Conservation (phyloP, 2,329 filamentous ascomycete species). For the Aspergillus versicolor region DNA sequence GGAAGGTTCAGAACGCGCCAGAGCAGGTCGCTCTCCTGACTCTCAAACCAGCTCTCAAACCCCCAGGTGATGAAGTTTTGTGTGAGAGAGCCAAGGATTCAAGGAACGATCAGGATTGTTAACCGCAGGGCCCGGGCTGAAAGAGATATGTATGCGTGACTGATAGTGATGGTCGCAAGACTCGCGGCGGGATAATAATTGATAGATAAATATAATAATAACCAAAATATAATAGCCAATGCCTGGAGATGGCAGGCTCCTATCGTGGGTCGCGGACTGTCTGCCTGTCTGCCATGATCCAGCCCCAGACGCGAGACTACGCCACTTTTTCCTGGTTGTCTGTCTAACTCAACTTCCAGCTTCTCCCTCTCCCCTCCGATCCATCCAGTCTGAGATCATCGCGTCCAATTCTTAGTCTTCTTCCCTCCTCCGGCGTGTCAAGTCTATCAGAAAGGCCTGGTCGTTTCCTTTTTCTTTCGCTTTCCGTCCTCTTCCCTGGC, state of each 20-base stretch:
- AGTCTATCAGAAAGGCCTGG: conserved; percentile 1
- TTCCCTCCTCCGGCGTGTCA: neutral
- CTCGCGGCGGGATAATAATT: neutral
- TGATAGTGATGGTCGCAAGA: too few relatives aligned
- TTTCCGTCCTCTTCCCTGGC: neutral
- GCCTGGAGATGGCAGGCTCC: conserved; percentile 1
- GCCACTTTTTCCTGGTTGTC: conserved; percentile 1
- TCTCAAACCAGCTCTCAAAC: neutral
- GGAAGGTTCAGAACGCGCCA: neutral
- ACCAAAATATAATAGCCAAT: neutral
- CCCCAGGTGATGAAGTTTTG: neutral
- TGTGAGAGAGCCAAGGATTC: neutral
- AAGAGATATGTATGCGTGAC: too few relatives aligned
- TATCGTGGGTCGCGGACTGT: conserved; percentile 2
- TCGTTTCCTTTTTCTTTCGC: conserved; percentile 1
- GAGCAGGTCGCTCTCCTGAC: neutral
- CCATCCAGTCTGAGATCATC: conserved; percentile 6
- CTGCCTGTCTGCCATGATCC: conserved; percentile 5
- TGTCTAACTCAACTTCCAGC: neutral
- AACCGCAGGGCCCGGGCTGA: too few relatives aligned
- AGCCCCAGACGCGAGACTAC: conserved; percentile 5
- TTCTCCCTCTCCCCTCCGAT: neutral
- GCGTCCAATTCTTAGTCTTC: conserved; percentile 2
- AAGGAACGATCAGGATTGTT: neutral
- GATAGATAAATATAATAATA: neutral